phyloP scores from a whole-genome alignment of 2,329 filamentous ascomycete genomes.

The Alternaria brassicae region DNA sequence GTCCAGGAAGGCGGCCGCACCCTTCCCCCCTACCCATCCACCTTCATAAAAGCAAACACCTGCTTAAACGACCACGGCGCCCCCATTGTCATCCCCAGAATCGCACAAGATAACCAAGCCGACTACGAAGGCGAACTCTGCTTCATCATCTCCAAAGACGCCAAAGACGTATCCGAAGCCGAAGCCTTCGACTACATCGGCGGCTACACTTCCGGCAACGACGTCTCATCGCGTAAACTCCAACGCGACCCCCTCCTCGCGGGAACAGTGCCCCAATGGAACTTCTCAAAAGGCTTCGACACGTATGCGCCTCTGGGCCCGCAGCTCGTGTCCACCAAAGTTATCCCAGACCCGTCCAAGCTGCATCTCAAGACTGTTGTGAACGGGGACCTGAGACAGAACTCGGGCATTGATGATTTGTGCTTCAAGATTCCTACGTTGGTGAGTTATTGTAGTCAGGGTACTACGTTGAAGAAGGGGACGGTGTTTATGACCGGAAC shows the following conservation, averaged over 20 bases:
- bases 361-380: conserved; percentile 57
- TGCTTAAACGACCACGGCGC: conserved; percentile 51
- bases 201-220: conserved; percentile 63
- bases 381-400: conserved; percentile 59
- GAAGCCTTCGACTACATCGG: conserved; percentile 60
- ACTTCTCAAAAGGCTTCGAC: conserved; percentile 65
- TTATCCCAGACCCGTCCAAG: conserved; percentile 55
- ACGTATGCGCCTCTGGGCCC: conserved; percentile 63
- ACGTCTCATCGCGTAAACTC: conserved; percentile 61
- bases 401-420: conserved; percentile 57
- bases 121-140: conserved; percentile 52
- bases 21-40: conserved; percentile 58
- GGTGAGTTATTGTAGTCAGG: conserved; percentile 57
- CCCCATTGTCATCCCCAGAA: conserved; percentile 57
- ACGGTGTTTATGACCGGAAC: conserved; percentile 61
- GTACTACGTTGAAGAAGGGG: conserved; percentile 56
- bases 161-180: conserved; percentile 57
- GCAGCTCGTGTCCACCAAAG: conserved; percentile 52
- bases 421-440: conserved; percentile 57
- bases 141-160: conserved; percentile 61
- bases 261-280: conserved; percentile 63
- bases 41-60: conserved; percentile 60
- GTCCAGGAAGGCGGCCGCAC: conserved; percentile 61
- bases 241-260: conserved; percentile 60
- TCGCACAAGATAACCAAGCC: conserved; percentile 57